Percentiles rank a stretch among this genome's conserved stretches.
Conservation (phyloP, 169 alveolate species). For the Eimeria brunetti region DNA sequence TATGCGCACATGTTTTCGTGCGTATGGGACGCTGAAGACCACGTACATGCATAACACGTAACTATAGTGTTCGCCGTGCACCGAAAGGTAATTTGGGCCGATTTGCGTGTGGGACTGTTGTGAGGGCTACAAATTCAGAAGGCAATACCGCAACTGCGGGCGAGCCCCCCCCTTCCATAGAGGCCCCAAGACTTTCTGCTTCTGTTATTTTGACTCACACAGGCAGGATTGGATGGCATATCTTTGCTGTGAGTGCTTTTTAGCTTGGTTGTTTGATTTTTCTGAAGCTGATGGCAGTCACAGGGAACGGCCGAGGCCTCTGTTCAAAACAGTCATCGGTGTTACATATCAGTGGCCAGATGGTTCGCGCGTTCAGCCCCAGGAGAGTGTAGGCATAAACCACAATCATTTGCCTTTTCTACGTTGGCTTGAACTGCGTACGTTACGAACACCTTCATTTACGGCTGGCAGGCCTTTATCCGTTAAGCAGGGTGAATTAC, state of each 20-base stretch:
- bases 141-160: not conserved
- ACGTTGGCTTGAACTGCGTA: not conserved
- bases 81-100: not conserved
- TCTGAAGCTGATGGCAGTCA: too few relatives aligned
- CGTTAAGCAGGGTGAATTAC: not conserved
- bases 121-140: not conserved
- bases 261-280: too few relatives aligned
- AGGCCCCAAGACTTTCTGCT: too few relatives aligned
- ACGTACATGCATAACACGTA: not conserved
- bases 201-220: not conserved
- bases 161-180: not conserved
- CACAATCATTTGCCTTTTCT: not conserved
- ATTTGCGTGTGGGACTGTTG: not conserved
- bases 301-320: not conserved
- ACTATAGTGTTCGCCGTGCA: not conserved
- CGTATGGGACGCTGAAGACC: not conserved
- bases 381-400: not conserved
- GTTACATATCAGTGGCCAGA: too few relatives aligned
- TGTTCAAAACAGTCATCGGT: not conserved
- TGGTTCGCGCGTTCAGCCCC: not conserved
- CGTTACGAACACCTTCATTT: not conserved
- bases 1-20: not conserved
- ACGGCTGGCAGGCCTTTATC: not conserved
- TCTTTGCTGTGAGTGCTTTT: too few relatives aligned
- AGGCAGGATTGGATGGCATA: too few relatives aligned